A percentile compares a stretch with the other conserved stretches of the same genome.
These are phyloP conservation scores for Sugiyamaella grinbergsii DNA, from an alignment of 1,139 yeast species.

Conservation along the genomic window DNA sequence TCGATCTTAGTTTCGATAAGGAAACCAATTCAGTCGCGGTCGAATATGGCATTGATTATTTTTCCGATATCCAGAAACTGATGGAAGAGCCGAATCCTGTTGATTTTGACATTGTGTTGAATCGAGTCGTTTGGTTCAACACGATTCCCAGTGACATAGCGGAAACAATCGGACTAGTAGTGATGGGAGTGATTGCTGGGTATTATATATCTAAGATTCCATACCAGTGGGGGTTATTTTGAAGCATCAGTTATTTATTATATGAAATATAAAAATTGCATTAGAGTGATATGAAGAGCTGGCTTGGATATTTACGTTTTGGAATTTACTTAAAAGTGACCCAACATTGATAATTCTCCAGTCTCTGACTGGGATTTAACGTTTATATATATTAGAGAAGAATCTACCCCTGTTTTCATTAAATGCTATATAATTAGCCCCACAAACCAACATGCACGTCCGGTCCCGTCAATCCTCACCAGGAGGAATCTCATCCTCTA, in stretches of 20 bases:
- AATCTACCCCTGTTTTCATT: not conserved
- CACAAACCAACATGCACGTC: not conserved
- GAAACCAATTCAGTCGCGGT: slow-evolving; percentile 25
- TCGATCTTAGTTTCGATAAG: slow-evolving; percentile 31
- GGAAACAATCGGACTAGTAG: slow-evolving; percentile 29
- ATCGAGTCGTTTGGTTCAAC: slow-evolving; percentile 30
- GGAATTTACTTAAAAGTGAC: too few relatives aligned
- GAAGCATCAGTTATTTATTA: slow-evolving; percentile 5
- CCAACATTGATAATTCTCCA: too few relatives aligned
- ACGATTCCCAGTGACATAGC: slow-evolving; percentile 34
- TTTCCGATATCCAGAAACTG: slow-evolving; percentile 25
- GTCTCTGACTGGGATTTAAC: too few relatives aligned
- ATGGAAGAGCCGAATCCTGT: slow-evolving; percentile 31
- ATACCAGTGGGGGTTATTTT: slow-evolving; percentile 10
- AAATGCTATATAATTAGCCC: slow-evolving; percentile 3
- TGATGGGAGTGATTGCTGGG: slow-evolving; percentile 27
- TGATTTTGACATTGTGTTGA: slow-evolving; percentile 32
- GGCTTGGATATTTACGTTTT: too few relatives aligned
- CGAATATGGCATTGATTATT: slow-evolving; percentile 27
- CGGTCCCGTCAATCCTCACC: slow-evolving; percentile 70
- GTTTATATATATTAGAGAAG: too few relatives aligned
- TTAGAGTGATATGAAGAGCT: too few relatives aligned
- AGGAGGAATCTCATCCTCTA: slow-evolving; percentile 95
- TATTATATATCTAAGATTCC: slow-evolving; percentile 14
- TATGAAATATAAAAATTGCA: too few relatives aligned